Evolutionary conservation across 2,329 filamentous ascomycete species (phyloP), one percentile per base, ranked within the genome.

Genomic region (Colletotrichum musicola): DNA sequence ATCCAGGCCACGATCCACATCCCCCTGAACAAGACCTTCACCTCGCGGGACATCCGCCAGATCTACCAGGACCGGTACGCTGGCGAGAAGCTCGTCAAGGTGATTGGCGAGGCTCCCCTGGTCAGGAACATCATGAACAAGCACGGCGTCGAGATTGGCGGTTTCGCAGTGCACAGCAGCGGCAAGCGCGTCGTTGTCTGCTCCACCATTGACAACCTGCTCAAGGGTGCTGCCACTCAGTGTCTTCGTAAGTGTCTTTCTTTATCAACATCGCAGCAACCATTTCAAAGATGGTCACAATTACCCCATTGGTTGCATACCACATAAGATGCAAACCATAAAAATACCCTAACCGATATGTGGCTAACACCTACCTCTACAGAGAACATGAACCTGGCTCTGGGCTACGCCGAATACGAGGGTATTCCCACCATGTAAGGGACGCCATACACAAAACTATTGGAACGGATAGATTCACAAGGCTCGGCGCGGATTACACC

Each of bases 1-100:
- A 98, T 98, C 74, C 90, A 93, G 77, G 93, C 95, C 81, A 95
- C 94, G 46, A 95, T 98, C 80, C 94, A 90, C 77, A 93, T 98
- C 57, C 95, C 95, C 13, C 86, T 99, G 9, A 92, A 92, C 76
- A 88, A 95, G 81, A 87, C 89, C 70, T 97, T 98, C 93, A 93
- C 90, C 3, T 95, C 93, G 49, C 92, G 96, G 60, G 95, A 98
- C 78, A 94, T 99, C 74, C 90, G 96, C 71, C 93, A 97, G 77
- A 85, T 98, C 67, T 99, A 97, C 85, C 95, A 98, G 81, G 95
- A 98, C 75, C 89, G 95, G 25, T 99, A 97, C 77, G 95, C 95
- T 6, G 95, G 95, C 58, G 96, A 98, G 87, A 95, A 94, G 82
- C 90, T 99, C 16, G 91, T 99, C 78, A 97, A 96, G 86, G 89